Percentiles rank a stretch among this genome's conserved stretches.
Evolutionary conservation across 352 stramenopile species (phyloP).

Genomic region (Pythium sp.): DNA sequence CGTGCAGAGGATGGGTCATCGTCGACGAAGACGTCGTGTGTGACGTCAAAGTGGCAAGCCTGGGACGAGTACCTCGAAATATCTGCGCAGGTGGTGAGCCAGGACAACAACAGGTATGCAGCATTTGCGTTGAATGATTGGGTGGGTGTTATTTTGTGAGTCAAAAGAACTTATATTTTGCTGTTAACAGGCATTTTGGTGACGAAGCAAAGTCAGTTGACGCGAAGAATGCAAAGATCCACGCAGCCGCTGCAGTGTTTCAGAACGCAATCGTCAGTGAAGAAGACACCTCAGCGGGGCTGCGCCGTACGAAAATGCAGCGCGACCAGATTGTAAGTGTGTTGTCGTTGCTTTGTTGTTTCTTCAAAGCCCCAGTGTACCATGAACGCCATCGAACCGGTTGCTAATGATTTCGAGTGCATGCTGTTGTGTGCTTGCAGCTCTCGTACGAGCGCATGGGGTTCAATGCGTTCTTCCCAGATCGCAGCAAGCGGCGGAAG

Average conservation of each 20-base stretch:
- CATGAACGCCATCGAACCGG: not conserved
- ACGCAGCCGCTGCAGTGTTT: slow-evolving; percentile 1
- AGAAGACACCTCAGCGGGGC: not conserved
- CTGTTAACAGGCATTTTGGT: not conserved
- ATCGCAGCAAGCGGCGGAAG: slow-evolving; percentile 3
- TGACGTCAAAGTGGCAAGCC: slow-evolving; percentile 22
- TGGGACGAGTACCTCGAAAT: slow-evolving; percentile 26
- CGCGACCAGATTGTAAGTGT: slow-evolving; percentile 17
- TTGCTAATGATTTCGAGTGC: slow-evolving; percentile 1
- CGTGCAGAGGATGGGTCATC: not conserved
- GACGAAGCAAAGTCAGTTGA: not conserved
- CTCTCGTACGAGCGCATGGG: slow-evolving; percentile 13
- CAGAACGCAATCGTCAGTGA: slow-evolving; percentile 3
- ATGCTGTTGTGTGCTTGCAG: not conserved
- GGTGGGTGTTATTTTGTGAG: not conserved
- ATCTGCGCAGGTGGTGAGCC: not conserved
- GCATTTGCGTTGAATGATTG: not conserved
- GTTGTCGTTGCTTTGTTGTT: not conserved
- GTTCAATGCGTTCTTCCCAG: slow-evolving; percentile 14
- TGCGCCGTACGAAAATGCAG: not conserved
- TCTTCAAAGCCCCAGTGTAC: not conserved
- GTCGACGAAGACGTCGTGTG: slow-evolving; percentile 1
- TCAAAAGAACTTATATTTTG: not conserved
- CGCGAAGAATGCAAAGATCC: slow-evolving; percentile 1
- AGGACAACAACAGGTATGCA: not conserved